Conservation (phyloP, 169 alveolate genomes). For the Babesia bovis region DNA sequence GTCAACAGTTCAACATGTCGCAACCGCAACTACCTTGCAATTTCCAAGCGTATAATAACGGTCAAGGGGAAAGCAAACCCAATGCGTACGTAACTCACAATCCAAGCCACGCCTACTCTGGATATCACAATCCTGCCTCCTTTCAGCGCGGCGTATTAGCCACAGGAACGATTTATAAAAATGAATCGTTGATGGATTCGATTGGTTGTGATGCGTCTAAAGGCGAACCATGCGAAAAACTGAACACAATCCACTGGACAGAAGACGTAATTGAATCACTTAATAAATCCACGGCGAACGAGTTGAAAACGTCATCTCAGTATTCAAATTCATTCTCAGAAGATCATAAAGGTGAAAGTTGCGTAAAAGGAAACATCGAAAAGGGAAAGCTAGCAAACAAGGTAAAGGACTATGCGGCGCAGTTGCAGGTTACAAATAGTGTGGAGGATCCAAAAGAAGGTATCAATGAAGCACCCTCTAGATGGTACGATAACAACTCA, state of each 20-base stretch:
- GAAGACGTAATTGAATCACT: neutral
- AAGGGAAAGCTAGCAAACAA: neutral
- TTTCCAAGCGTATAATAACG: neutral
- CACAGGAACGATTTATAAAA: neutral
- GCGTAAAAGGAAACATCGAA: neutral
- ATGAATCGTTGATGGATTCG: neutral
- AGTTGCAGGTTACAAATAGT: neutral
- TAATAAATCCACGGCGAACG: neutral
- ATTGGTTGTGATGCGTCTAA: neutral
- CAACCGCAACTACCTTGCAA: neutral
- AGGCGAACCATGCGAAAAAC: neutral
- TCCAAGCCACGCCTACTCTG: neutral
- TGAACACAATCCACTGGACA: slow-evolving; percentile 3
- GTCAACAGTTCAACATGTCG: neutral
- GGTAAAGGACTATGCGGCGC: neutral
- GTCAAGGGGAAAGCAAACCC: neutral
- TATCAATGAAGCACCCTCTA: neutral
- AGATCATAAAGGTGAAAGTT: neutral
- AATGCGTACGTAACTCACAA: neutral
- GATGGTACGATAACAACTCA: slow-evolving; percentile 7
- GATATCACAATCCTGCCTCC: neutral
- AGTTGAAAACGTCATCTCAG: neutral
- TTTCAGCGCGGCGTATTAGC: neutral
- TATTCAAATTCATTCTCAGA: neutral
- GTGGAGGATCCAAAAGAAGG: neutral